Base-by-base conservation (phyloP, 495 filamentous ascomycete genomes). In the Neurospora discreta region DNA sequence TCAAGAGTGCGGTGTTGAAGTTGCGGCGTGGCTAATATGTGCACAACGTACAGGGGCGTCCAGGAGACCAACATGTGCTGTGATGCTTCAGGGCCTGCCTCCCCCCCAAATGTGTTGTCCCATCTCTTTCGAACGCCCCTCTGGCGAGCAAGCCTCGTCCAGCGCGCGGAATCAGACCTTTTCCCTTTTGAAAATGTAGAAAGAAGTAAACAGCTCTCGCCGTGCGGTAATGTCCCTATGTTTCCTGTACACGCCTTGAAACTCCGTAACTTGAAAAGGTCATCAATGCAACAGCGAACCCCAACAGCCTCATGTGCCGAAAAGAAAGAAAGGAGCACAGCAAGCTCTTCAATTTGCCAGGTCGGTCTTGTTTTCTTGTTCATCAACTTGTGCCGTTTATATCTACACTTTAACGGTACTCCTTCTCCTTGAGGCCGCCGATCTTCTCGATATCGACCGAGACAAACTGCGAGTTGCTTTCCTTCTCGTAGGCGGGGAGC, bases 381-480 rank as follows among this genome's bases (percentile, higher is more conserved):
- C 33, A 8, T n/a, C 13, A 26, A 38, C 43, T 36, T 41, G 52
- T 33, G 42, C 42, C 43, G 38, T 33, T 71, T 69, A 40, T 69
- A 30, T 18, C 10, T 65, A 65, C 52, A 60, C 52, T 44, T 77
- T 77, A 84, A 68, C 73, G 76, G 77, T 80, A 85, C 74, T 89
- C 87, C 84, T 94, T 97, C 87, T 98, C 96, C 81, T 93, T 96
- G 71, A 98, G 82, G 40, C 96, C 95, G 71, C 95, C 95, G 78
- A 99, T 95, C 71, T 92, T 91, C 69, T 98, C 94, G 72, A 99
- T 89, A 78, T 99, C 95, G 73, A 99, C 85, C 13, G 93, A 94
- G 75, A 95, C 90, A 83, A 97, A 97, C 71, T 93, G 88, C 60
- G 90, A 89, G 20, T 86, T 85, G 76, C 88, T 87, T 72, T 87